Evolutionary conservation across 2,329 filamentous ascomycete genomes (phyloP).

Genomic region (Daldinia sp.): DNA sequence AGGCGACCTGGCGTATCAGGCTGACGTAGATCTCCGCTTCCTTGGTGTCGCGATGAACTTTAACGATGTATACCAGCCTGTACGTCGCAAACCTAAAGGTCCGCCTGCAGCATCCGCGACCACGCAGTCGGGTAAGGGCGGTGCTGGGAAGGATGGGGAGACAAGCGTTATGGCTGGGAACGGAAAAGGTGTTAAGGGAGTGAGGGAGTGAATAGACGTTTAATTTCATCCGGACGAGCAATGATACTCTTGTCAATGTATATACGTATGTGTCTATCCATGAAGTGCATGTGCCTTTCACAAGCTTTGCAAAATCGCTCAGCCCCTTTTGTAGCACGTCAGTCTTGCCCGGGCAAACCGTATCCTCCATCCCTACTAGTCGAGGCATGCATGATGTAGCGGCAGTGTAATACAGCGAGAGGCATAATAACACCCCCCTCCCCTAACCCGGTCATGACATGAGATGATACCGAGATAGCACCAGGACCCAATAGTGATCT

Average conservation of each 20-base stretch:
- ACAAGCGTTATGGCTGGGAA: constrained; percentile 11
- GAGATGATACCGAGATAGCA: no score
- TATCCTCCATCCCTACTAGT: no score
- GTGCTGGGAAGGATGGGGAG: constrained; percentile 3
- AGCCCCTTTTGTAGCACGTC: no score
- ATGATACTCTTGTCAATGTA: no score
- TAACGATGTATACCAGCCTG: constrained; percentile 92
- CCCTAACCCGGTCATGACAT: no score
- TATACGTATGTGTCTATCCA: not conserved
- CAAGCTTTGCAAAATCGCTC: not conserved
- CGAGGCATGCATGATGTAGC: no score
- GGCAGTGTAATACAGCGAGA: no score
- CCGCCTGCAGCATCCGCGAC: constrained; percentile 33
- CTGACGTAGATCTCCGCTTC: constrained; percentile 95
- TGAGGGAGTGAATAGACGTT: not conserved
- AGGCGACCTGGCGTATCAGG: constrained; percentile 90
- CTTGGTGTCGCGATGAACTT: constrained; percentile 98
- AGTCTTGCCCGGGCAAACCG: no score
- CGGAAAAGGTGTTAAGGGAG: not conserved
- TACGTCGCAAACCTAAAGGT: constrained; percentile 66
- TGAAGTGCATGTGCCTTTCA: not conserved
- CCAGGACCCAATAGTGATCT: no score
- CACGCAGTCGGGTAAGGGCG: constrained; percentile 4
- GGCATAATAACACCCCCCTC: no score
- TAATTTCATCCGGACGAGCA: not conserved